Percentiles rank a stretch among this genome's conserved stretches.
These are phyloP conservation scores for Colletotrichum truncatum DNA, from an alignment of 2,329 filamentous ascomycete genomes.

Conservation along the genomic window DNA sequence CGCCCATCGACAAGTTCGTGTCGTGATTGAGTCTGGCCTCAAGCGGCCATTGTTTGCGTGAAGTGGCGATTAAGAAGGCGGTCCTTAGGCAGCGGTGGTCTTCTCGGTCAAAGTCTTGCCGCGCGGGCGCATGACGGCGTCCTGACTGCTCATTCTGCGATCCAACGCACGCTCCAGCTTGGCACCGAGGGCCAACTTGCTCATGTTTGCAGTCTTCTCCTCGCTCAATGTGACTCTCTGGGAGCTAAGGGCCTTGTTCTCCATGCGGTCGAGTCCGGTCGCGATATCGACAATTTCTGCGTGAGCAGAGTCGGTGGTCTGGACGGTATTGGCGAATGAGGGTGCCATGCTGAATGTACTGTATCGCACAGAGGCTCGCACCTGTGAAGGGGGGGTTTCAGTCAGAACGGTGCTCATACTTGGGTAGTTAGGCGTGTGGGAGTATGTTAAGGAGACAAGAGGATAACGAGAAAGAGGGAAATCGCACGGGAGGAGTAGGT, in stretches of 20 bases:
- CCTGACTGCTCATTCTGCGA: constrained; percentile 86
- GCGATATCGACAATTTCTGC: constrained; percentile 76
- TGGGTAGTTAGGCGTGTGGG: not conserved
- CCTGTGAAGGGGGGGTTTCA: constrained; percentile 41
- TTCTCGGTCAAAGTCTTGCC: constrained; percentile 49
- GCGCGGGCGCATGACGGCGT: constrained; percentile 80
- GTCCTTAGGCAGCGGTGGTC: constrained; percentile 28
- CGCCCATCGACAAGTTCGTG: not conserved
- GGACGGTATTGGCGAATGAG: constrained; percentile 66
- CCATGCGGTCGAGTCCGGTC: constrained; percentile 83
- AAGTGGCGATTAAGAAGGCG: not conserved
- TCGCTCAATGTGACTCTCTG: constrained; percentile 84
- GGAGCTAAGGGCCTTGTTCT: constrained; percentile 84
- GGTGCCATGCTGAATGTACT: constrained; percentile 70
- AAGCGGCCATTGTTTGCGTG: too few relatives aligned
- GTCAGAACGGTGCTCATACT: constrained; percentile 24
- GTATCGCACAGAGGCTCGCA: constrained; percentile 64
- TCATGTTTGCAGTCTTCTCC: constrained; percentile 83
- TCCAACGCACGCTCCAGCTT: constrained; percentile 90
- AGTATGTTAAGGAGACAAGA: not conserved
- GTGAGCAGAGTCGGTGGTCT: constrained; percentile 62
- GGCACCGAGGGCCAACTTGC: constrained; percentile 87
- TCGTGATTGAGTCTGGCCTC: not conserved
- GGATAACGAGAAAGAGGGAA: constrained; percentile 3
- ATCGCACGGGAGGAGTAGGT: constrained; percentile 12